phyloP scores from a whole-genome alignment of 2,329 filamentous ascomycete genomes.

The Corynespora cassiicola region DNA sequence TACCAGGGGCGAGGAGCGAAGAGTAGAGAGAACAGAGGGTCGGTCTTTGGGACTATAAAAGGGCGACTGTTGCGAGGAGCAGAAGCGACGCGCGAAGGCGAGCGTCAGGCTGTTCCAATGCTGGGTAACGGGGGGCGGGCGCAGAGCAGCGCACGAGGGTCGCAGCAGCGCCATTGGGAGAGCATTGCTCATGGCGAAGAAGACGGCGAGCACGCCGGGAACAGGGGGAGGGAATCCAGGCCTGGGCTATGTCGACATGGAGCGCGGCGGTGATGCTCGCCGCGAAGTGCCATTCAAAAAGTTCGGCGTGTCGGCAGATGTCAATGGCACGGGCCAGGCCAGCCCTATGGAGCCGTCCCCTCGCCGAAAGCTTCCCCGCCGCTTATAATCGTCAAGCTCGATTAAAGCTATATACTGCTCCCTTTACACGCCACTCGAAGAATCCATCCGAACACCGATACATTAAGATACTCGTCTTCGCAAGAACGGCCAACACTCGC shows the following conservation, averaged over 20 bases:
- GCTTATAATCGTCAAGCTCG: too few relatives aligned
- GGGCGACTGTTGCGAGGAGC: constrained; percentile 18
- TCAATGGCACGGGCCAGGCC: constrained; percentile 13
- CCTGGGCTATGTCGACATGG: not conserved
- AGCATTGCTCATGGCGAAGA: constrained; percentile 31
- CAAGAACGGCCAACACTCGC: too few relatives aligned
- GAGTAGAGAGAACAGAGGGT: constrained; percentile 22
- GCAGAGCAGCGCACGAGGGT: constrained; percentile 19
- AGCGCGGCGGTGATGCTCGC: too few relatives aligned
- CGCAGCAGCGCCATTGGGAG: constrained; percentile 38
- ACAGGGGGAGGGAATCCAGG: not conserved
- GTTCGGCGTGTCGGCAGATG: constrained; percentile 17
- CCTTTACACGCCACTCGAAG: too few relatives aligned
- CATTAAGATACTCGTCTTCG: too few relatives aligned
- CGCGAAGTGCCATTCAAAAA: constrained; percentile 19
- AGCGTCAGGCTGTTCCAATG: constrained; percentile 24
- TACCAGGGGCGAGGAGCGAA: constrained; percentile 17
- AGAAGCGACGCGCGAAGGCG: constrained; percentile 38
- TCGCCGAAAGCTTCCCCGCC: constrained; percentile 8
- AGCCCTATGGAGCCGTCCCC: constrained; percentile 5
- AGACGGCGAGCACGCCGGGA: constrained; percentile 1
- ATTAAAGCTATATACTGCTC: too few relatives aligned
- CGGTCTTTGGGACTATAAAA: constrained; percentile 13
- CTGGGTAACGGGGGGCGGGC: constrained; percentile 20
- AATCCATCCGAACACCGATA: too few relatives aligned